Conservation (phyloP, 2,329 filamentous ascomycete species). For the Alternaria ethzedia region DNA sequence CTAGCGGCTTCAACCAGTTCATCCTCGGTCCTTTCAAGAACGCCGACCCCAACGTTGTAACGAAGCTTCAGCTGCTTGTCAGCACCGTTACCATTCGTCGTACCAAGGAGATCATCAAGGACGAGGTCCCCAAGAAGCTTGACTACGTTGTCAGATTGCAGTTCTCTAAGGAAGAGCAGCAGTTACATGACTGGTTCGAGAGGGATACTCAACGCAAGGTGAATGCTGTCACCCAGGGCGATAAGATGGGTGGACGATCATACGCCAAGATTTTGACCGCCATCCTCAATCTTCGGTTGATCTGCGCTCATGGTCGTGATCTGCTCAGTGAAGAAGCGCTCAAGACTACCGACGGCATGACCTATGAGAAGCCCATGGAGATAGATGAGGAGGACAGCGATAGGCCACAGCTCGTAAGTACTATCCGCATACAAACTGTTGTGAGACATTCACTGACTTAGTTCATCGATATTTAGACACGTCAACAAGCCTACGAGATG, state of each 20-base stretch:
- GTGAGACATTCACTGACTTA: background rate
- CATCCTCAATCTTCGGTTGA: constrained; percentile 84
- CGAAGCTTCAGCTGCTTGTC: constrained; percentile 85
- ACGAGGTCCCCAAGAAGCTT: constrained; percentile 68
- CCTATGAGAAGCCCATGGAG: constrained; percentile 85
- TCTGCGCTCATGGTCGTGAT: constrained; percentile 94
- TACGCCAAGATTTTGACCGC: constrained; percentile 93
- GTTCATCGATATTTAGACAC: constrained; percentile 44
- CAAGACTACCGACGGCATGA: constrained; percentile 78
- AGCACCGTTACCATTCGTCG: constrained; percentile 93
- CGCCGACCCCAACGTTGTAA: constrained; percentile 81
- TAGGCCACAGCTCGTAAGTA: constrained; percentile 57
- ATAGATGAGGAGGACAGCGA: constrained; percentile 78
- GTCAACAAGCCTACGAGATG: constrained; percentile 82
- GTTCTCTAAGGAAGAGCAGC: constrained; percentile 76
- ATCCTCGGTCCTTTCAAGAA: constrained; percentile 87
- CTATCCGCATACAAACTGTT: background rate
- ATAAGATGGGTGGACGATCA: constrained; percentile 79
- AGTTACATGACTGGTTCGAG: constrained; percentile 84
- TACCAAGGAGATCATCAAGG: constrained; percentile 77
- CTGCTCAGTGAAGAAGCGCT: constrained; percentile 85
- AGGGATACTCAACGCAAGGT: constrained; percentile 82
- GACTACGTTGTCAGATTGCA: constrained; percentile 77
- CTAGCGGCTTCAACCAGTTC: constrained; percentile 74
- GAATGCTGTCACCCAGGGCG: constrained; percentile 70